Conservation (phyloP, 208 protist species). For the Leishmania arabica region DNA sequence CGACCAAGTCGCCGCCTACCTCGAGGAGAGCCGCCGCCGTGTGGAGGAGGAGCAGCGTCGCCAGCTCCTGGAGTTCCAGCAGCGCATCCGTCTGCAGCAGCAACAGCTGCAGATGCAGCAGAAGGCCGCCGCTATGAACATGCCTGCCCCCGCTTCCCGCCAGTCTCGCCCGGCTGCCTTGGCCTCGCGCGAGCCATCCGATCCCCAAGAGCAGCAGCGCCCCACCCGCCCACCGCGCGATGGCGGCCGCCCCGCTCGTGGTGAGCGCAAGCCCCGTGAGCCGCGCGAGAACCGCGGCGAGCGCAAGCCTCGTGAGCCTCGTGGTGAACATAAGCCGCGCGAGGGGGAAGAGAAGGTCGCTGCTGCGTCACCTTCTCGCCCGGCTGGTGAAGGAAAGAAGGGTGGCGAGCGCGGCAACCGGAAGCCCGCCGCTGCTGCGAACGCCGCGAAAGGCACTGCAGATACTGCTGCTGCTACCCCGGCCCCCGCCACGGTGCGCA, state of each 20-base stretch:
- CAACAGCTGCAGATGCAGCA: constrained; percentile 26
- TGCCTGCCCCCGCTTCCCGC: constrained; percentile 25
- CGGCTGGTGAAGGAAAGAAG: constrained; percentile 1
- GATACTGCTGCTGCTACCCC: constrained; percentile 2
- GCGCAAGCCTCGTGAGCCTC: constrained; percentile 24
- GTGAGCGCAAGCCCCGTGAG: constrained; percentile 23
- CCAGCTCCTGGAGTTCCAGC: constrained; percentile 35
- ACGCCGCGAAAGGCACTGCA: background rate
- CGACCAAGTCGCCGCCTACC: constrained; percentile 62
- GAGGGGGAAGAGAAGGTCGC: constrained; percentile 8
- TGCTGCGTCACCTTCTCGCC: background rate
- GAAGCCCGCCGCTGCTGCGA: constrained; percentile 6
- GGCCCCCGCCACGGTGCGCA: constrained; percentile 5
- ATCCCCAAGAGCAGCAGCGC: constrained; percentile 20
- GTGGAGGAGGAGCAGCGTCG: constrained; percentile 41
- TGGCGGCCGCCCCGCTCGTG: constrained; percentile 6
- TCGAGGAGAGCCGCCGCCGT: constrained; percentile 31
- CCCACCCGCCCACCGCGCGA: constrained; percentile 24
- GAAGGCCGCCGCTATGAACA: constrained; percentile 5
- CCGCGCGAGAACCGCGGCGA: constrained; percentile 17
- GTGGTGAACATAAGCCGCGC: constrained; percentile 28
- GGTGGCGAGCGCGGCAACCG: background rate
- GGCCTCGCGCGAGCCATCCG: constrained; percentile 3
- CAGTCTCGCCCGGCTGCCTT: constrained; percentile 13
- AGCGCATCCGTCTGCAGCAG: constrained; percentile 35